A percentile compares a stretch with the other conserved stretches of the same genome.
Conservation (phyloP, 1,139 yeast genomes). For the Nematodospora anomalae region DNA sequence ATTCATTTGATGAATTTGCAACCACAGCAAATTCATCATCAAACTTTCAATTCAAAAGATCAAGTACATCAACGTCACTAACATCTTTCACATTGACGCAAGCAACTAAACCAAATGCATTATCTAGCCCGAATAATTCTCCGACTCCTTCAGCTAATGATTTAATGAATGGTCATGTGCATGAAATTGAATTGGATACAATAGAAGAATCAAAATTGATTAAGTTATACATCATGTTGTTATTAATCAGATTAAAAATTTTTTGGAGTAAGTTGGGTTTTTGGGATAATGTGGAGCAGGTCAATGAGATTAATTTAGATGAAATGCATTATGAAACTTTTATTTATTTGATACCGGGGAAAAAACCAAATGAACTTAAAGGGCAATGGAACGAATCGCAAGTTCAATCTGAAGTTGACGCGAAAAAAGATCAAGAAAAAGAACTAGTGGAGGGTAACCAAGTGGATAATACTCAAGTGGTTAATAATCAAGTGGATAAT, state of each 20-base stretch:
- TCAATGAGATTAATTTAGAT: constrained; percentile 31
- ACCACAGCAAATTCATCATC: background rate
- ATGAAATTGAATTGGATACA: constrained; percentile 17
- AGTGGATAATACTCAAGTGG: background rate
- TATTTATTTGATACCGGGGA: constrained; percentile 13
- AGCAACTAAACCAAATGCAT: background rate
- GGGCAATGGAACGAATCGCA: background rate
- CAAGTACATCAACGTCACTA: constrained; percentile 6
- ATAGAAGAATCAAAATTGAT: constrained; percentile 26
- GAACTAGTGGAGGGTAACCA: background rate
- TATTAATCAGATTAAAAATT: constrained; percentile 45
- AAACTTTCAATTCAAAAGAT: constrained; percentile 12
- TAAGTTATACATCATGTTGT: constrained; percentile 27
- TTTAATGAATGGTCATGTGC: constrained; percentile 14
- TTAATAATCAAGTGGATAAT: background rate
- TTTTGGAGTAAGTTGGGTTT: constrained; percentile 86
- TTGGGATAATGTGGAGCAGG: constrained; percentile 48
- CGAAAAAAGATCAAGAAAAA: background rate
- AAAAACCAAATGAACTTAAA: background rate
- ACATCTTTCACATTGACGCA: background rate
- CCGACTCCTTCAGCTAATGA: constrained; percentile 7
- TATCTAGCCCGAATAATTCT: constrained; percentile 1
- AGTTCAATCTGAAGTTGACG: background rate
- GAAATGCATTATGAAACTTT: constrained; percentile 28
- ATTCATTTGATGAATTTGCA: constrained; percentile 24